Base-by-base conservation (phyloP, 2,329 filamentous ascomycete species). In the Colletotrichum chrysophilum region DNA sequence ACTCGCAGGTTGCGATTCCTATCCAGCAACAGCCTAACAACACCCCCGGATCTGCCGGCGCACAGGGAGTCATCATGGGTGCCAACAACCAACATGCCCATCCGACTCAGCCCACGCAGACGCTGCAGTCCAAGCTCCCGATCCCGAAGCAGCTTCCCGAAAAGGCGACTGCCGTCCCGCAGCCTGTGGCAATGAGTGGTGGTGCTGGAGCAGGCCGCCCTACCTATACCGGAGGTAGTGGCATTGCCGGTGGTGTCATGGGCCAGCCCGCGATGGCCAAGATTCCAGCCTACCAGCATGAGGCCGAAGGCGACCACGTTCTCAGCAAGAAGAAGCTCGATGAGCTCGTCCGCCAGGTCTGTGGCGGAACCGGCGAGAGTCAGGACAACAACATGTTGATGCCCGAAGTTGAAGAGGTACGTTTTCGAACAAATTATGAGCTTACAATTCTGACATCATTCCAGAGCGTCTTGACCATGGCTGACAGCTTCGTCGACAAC, bases 301-400 rank as follows among this genome's bases (percentile, higher is more conserved):
- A 98, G 83, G 95, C 95, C 34, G 96, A 98, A 82, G 96, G 95
- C 30, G 96, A 98, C 80, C 93, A 96, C 58, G 94, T 99, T 2
- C 88, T 99, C n/a, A 97, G 94, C 87, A 98, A 98, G 91, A 97
- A 98, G 87, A 98, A 98, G 87, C 90, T 99, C 55, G 96, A 99
- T 81, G 96, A 98, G 83, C 90, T 99, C 48, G 96, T 98, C 10
- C 92, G 96, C 66, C 96, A 98, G 85, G 96, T 98, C 75, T 98
- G 95, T 43, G 96, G 96, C 70, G 94, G 94, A 12, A 93, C 92
- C 30, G 91, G 92, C 1, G 93, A 95, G 77, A 89, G 91, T n/a
- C 90, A 92, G 64, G 94, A 95, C 78, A 93, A 92, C 76, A 95
- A 96, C 82, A 91, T 93, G 48, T 87, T 98, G 78, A 95, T 95